A percentile compares a stretch with the other conserved stretches of the same genome.
Evolutionary conservation across 129 eudicot genomes (phyloP).

Genomic region (Centella asiatica): DNA sequence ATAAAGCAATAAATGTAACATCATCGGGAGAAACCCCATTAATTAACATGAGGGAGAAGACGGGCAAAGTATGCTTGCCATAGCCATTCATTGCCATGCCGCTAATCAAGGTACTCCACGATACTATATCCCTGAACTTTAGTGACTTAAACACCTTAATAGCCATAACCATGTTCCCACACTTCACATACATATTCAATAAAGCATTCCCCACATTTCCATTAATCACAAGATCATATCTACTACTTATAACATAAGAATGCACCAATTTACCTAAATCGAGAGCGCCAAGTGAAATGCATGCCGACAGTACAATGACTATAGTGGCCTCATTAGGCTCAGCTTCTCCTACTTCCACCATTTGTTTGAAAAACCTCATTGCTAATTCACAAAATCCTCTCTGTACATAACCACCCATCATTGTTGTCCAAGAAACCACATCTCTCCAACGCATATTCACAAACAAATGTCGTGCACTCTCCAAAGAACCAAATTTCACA

Average conservation of each 20-base stretch:
- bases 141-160: constrained; percentile 18
- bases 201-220: constrained; percentile 31
- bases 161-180: constrained; percentile 25
- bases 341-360: constrained; percentile 21
- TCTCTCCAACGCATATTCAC: constrained; percentile 27
- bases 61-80: constrained; percentile 21
- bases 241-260: constrained; percentile 17
- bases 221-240: constrained; percentile 14
- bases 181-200: constrained; percentile 14
- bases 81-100: constrained; percentile 38
- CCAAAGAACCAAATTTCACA: constrained; percentile 22
- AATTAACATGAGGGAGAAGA: constrained; percentile 35
- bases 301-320: constrained; percentile 26
- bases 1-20: constrained; percentile 25
- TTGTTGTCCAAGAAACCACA: constrained; percentile 33
- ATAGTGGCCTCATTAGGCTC: constrained; percentile 29
- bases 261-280: constrained; percentile 25
- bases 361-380: constrained; percentile 17
- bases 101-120: constrained; percentile 31
- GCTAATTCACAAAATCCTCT: constrained; percentile 19
- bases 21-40: constrained; percentile 29
- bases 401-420: constrained; percentile 33
- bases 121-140: constrained; percentile 17
- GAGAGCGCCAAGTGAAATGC: constrained; percentile 26
- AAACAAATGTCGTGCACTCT: constrained; percentile 20